These are phyloP conservation scores for Fraxinus sp. DNA, from an alignment of 305 asterid species.

Conservation along the genomic window DNA sequence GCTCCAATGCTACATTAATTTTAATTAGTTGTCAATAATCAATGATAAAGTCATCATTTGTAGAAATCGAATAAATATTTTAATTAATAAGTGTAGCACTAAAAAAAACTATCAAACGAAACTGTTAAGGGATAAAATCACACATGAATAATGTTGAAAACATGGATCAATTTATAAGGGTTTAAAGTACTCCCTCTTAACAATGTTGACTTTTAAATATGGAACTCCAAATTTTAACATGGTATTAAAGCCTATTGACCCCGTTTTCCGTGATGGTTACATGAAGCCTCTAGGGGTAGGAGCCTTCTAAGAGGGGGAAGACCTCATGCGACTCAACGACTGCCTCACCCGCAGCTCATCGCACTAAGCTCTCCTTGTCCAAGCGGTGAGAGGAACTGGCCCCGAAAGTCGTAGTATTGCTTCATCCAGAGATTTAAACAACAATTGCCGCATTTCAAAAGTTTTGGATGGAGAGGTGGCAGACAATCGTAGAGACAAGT, in stretches of 20 bases:
- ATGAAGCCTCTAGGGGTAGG: not conserved
- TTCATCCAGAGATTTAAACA: not conserved
- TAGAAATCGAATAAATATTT: not conserved
- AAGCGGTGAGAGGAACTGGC: not conserved
- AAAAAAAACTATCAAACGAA: not conserved
- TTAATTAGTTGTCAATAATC: not conserved
- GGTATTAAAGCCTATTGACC: not conserved
- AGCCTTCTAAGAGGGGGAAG: not conserved
- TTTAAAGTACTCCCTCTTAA: not conserved
- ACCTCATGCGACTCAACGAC: not conserved
- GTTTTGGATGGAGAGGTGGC: not conserved
- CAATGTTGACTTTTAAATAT: not conserved
- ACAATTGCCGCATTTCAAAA: not conserved
- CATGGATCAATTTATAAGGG: no score
- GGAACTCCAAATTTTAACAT: not conserved
- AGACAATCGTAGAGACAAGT: not conserved
- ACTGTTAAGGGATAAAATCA: not conserved
- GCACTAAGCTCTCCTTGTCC: not conserved
- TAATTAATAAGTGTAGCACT: not conserved
- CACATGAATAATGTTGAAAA: not conserved
- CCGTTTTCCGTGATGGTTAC: not conserved
- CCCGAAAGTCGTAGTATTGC: not conserved
- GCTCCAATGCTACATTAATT: constrained; percentile 51
- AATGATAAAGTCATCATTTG: not conserved
- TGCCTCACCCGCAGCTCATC: not conserved